These are phyloP conservation scores for Fusarium abutilonis DNA, from an alignment of 2,329 filamentous ascomycete genomes.

Conservation along the genomic window DNA sequence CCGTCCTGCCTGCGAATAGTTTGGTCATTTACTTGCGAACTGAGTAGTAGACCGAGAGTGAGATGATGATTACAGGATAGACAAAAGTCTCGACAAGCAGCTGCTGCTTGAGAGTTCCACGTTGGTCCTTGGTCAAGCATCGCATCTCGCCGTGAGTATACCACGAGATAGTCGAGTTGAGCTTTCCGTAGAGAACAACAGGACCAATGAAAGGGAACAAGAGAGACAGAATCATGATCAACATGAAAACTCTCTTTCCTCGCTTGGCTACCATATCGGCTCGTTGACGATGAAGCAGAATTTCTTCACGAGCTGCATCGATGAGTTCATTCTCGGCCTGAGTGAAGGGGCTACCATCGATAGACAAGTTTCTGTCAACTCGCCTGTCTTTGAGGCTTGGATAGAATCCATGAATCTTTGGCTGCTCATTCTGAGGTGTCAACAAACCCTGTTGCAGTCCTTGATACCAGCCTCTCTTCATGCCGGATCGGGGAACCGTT, in stretches of 20 bases:
- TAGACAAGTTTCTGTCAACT: conserved; percentile 1
- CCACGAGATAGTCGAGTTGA: conserved; percentile 60
- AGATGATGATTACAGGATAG: conserved; percentile 48
- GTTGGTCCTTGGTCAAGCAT: conserved; percentile 50
- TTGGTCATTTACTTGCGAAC: conserved; percentile 10
- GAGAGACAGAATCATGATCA: conserved; percentile 52
- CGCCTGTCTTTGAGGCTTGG: conserved; percentile 36
- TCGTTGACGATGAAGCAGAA: conserved; percentile 44
- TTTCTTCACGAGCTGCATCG: conserved; percentile 46
- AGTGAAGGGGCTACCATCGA: conserved; percentile 42
- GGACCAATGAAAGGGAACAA: conserved; percentile 60
- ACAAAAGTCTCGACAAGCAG: conserved; percentile 51
- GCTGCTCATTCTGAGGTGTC: conserved; percentile 16
- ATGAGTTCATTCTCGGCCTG: conserved; percentile 48
- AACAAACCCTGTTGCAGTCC: conserved; percentile 14
- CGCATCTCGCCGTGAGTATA: conserved; percentile 58
- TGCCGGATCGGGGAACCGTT: conserved; percentile 13
- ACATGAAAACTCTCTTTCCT: conserved; percentile 52
- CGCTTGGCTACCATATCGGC: conserved; percentile 44
- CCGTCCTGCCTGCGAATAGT: neutral
- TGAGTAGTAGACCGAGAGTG: conserved; percentile 48
- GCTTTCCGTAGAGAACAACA: conserved; percentile 56
- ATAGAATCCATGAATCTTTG: conserved; percentile 42
- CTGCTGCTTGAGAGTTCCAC: conserved; percentile 49
- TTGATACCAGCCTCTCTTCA: conserved; percentile 25